A percentile compares a stretch with the other conserved stretches of the same genome.
These are phyloP conservation scores for Geranium brycei DNA, from an alignment of 345 rosid species.

Conservation along the genomic window DNA sequence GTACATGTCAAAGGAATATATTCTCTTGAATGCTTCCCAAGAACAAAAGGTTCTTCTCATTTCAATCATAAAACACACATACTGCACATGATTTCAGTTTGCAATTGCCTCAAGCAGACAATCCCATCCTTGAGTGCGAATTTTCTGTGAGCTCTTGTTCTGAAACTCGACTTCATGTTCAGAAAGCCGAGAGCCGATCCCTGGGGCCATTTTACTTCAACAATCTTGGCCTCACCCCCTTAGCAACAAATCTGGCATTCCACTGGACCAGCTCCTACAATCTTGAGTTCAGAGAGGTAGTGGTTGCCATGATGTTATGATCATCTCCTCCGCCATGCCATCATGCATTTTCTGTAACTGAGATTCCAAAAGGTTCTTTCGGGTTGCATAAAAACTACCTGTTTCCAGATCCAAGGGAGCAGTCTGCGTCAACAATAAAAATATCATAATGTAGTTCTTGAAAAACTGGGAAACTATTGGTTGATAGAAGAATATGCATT, in stretches of 20 bases:
- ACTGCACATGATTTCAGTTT: no score
- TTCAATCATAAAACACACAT: no score
- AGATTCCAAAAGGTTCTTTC: conserved; percentile 43
- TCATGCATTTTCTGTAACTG: conserved; percentile 43
- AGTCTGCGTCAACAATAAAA: conserved; percentile 24
- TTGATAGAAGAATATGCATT: no score
- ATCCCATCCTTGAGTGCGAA: no score
- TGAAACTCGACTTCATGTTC: conserved; percentile 13
- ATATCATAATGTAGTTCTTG: neutral
- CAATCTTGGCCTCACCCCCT: conserved; percentile 96
- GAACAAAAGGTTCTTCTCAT: no score
- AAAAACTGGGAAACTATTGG: no score
- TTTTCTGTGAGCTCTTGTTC: no score
- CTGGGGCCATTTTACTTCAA: conserved; percentile 81
- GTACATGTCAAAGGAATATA: no score
- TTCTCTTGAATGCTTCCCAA: no score
- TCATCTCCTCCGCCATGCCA: conserved; percentile 78
- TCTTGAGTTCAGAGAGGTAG: no score
- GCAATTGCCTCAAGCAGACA: no score
- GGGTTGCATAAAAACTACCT: conserved; percentile 45
- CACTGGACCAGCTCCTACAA: conserved; percentile 77
- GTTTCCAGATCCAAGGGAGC: conserved; percentile 81
- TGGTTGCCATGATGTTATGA: conserved; percentile 72
- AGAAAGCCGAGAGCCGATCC: conserved; percentile 70
- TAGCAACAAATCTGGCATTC: conserved; percentile 82